phyloP scores from a whole-genome alignment of 495 filamentous ascomycete genomes.

The Penicillium parvum region DNA sequence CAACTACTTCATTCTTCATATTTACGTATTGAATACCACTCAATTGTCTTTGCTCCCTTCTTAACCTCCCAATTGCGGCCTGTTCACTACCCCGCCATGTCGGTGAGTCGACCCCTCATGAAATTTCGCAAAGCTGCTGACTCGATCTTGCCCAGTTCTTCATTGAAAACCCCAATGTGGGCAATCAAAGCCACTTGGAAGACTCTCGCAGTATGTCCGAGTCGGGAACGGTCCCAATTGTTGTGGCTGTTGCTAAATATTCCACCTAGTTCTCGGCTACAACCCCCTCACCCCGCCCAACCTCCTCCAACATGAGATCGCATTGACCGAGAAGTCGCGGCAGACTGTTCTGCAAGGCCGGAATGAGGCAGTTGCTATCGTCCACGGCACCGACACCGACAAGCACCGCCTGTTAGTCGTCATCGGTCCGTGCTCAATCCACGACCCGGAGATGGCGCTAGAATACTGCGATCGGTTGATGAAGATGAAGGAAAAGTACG shows the following conservation, averaged over 20 bases:
- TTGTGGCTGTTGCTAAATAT: too few species aligned
- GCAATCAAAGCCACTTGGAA: constrained; percentile 73
- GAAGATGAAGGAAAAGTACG: constrained; percentile 82
- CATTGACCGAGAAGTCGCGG: constrained; percentile 71
- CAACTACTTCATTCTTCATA: constrained; percentile 1
- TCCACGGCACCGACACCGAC: constrained; percentile 69
- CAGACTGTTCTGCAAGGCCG: constrained; percentile 76
- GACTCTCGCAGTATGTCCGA: constrained; percentile 78
- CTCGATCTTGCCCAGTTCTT: constrained; percentile 56
- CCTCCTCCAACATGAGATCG: constrained; percentile 92
- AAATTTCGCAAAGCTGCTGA: constrained; percentile 2
- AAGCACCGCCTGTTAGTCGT: constrained; percentile 81
- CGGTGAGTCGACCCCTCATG: constrained; percentile 36
- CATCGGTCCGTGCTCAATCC: constrained; percentile 94
- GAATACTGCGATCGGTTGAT: constrained; percentile 88
- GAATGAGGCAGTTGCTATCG: constrained; percentile 73
- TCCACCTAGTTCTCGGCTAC: constrained; percentile 88
- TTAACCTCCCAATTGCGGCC: not conserved
- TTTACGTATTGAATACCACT: not conserved
- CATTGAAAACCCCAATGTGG: constrained; percentile 85
- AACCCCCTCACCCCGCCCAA: constrained; percentile 92
- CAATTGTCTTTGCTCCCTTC: not conserved
- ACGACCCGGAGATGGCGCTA: constrained; percentile 86
- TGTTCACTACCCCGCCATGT: constrained; percentile 30
- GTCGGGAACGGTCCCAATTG: too few species aligned